Conservation (phyloP, 176 grass and related monocot species). For the Cocos nucifera region DNA sequence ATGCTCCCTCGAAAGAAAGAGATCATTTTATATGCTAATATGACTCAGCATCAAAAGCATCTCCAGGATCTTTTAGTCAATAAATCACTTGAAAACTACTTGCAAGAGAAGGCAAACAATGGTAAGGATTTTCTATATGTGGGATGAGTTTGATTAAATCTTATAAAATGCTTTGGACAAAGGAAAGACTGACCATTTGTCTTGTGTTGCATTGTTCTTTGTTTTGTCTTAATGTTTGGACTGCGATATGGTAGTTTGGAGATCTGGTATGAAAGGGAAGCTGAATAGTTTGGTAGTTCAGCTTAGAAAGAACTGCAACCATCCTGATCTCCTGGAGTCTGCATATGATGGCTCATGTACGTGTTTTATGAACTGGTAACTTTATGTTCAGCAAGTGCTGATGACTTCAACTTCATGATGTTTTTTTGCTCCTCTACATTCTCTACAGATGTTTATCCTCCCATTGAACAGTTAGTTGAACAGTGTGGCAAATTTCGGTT, state of each 20-base stretch:
- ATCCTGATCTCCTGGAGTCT: slow-evolving; percentile 85
- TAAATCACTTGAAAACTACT: slow-evolving; percentile 60
- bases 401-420: no score
- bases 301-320: slow-evolving; percentile 75
- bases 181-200: no score
- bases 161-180: no score
- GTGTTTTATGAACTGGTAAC: background rate
- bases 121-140: slow-evolving; percentile 20
- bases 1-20: slow-evolving; percentile 93
- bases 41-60: slow-evolving; percentile 82
- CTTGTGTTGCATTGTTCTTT: background rate
- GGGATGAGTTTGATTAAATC: no score
- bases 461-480: slow-evolving; percentile 60
- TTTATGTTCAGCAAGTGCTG: background rate
- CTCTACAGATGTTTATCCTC: slow-evolving; percentile 56
- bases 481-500: slow-evolving; percentile 85
- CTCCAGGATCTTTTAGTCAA: slow-evolving; percentile 77
- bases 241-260: slow-evolving; percentile 34
- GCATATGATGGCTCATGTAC: slow-evolving; percentile 36
- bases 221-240: slow-evolving; percentile 9
- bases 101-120: slow-evolving; percentile 51
- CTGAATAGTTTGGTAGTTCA: slow-evolving; percentile 83
- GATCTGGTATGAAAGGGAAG: slow-evolving; percentile 50
- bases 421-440: background rate
- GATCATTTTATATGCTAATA: slow-evolving; percentile 95